phyloP scores from a whole-genome alignment of 768 basidiomycete genomes.

The Leccinum arenicola region DNA sequence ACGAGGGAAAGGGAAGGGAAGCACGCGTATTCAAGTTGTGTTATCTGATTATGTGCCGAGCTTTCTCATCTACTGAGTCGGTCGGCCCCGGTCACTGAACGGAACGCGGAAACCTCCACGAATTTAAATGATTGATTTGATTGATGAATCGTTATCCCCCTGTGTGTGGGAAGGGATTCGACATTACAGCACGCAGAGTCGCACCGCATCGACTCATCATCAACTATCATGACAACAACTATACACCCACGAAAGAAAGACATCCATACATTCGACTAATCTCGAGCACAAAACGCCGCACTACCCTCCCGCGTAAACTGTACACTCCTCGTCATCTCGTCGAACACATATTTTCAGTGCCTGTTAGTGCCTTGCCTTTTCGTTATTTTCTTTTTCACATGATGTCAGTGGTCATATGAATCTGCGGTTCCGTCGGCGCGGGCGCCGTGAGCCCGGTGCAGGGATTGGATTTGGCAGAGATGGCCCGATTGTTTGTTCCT shows the following conservation, averaged over 20 bases:
- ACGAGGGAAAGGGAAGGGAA: not conserved
- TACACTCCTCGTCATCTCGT: not conserved
- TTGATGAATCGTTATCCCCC: not conserved
- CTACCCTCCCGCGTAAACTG: not conserved
- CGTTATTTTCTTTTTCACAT: not conserved
- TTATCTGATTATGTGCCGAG: not conserved
- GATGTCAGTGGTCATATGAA: not conserved
- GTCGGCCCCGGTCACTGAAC: not conserved
- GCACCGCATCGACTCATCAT: not conserved
- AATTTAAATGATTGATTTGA: not conserved
- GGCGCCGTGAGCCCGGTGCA: not conserved
- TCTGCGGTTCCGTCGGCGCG: not conserved
- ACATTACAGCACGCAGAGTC: not conserved
- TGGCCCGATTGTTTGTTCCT: not conserved
- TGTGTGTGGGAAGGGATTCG: not conserved
- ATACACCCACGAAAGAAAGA: not conserved
- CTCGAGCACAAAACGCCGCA: not conserved
- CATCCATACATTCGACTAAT: not conserved
- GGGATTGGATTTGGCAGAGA: not conserved
- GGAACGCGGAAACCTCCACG: not conserved
- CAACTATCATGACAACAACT: not conserved
- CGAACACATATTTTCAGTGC: not conserved
- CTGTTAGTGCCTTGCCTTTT: not conserved
- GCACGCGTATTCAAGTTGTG: not conserved
- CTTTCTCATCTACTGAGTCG: not conserved